These are phyloP conservation scores for Stygiomarasmius scandens DNA, from an alignment of 1,284 basidiomycete species.

Conservation along the genomic window DNA sequence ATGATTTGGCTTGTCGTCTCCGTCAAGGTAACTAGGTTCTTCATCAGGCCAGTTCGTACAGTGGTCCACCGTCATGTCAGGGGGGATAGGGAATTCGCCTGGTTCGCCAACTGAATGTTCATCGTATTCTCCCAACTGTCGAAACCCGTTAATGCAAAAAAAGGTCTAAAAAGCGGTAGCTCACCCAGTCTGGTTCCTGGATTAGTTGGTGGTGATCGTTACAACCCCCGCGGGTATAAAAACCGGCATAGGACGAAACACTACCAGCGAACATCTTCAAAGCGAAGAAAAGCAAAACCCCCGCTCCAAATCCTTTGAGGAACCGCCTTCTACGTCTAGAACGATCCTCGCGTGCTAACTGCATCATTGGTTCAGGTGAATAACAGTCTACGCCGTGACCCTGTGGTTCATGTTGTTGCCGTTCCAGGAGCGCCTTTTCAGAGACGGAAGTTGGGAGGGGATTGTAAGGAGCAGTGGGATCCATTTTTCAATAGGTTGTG, in stretches of 20 bases:
- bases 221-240: neutral
- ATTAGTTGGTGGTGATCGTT: neutral
- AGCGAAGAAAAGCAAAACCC: constrained; percentile 2
- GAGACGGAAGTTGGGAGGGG: neutral
- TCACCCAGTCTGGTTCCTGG: neutral
- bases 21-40: neutral
- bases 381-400: neutral
- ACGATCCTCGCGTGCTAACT: neutral
- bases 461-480: neutral
- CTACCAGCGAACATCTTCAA: neutral
- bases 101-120: neutral
- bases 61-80: constrained; percentile 7
- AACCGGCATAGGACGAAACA: neutral
- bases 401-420: neutral
- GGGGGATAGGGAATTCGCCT: constrained; percentile 1
- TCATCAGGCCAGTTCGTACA: constrained; percentile 14
- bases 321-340: constrained; percentile 2
- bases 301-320: neutral
- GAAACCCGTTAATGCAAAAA: neutral
- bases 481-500: neutral
- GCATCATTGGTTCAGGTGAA: neutral
- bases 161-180: neutral
- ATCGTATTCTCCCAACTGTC: neutral
- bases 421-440: neutral
- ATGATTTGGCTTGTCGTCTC: neutral